Evolutionary conservation across 768 basidiomycete genomes (phyloP).

Genomic region (Tremella fuciformis): DNA sequence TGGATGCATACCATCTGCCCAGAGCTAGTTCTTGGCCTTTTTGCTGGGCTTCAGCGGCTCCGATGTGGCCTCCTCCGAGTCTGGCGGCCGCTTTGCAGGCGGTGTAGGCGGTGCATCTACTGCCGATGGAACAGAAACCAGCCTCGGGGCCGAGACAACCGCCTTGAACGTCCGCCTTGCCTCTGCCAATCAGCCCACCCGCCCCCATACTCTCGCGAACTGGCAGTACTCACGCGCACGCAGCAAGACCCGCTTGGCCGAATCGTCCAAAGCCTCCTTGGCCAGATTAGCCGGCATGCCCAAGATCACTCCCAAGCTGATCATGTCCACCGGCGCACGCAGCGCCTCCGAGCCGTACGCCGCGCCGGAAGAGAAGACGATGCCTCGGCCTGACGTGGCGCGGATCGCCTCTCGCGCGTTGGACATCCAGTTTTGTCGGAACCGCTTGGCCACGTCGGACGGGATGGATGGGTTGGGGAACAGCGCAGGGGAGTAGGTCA

Average conservation of each 20-base stretch:
- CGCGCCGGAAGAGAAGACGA: constrained; percentile 46
- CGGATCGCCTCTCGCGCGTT: constrained; percentile 50
- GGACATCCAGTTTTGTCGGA: constrained; percentile 48
- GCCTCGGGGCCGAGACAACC: constrained; percentile 35
- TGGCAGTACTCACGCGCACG: constrained; percentile 44
- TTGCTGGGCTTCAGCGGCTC: not conserved
- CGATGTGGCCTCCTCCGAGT: not conserved
- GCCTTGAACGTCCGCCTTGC: constrained; percentile 46
- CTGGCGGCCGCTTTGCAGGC: constrained; percentile 1
- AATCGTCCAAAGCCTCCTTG: constrained; percentile 39
- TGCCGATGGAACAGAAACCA: constrained; percentile 26
- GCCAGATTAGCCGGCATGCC: constrained; percentile 52
- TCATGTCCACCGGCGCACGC: constrained; percentile 45
- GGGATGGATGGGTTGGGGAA: constrained; percentile 30
- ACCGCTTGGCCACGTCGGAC: constrained; percentile 22
- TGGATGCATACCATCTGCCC: not conserved
- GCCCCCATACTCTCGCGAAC: not conserved
- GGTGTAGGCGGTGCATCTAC: not conserved
- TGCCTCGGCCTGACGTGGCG: constrained; percentile 45
- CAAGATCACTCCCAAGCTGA: constrained; percentile 48
- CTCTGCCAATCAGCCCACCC: constrained; percentile 23
- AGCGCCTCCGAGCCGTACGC: constrained; percentile 27
- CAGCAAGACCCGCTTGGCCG: constrained; percentile 39
- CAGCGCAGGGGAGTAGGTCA: constrained; percentile 44
- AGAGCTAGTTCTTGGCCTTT: constrained; percentile 1